Evolutionary conservation across 345 rosid species (phyloP).

Genomic region (Populus nigra): DNA sequence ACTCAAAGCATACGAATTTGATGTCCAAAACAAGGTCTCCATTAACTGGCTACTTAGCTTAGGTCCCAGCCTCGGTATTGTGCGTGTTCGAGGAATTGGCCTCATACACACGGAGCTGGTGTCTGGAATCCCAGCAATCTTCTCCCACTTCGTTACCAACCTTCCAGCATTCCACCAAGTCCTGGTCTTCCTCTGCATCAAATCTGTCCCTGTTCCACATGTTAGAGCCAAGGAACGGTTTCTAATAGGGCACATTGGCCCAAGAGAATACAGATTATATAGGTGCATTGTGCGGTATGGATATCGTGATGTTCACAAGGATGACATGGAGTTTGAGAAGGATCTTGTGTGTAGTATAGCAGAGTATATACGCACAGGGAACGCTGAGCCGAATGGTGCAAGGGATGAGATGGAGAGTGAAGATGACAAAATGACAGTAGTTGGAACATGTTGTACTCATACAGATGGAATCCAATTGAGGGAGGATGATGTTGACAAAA

Average conservation of each 20-base stretch:
- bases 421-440: constrained; percentile 70
- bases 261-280: constrained; percentile 70
- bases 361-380: constrained; percentile 68
- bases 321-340: constrained; percentile 82
- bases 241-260: constrained; percentile 76
- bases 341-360: constrained; percentile 89
- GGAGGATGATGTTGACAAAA: constrained; percentile 33
- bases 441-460: constrained; percentile 71
- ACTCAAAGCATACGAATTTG: constrained; percentile 74
- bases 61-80: constrained; percentile 80
- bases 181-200: constrained; percentile 84
- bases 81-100: constrained; percentile 87
- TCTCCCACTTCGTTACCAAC: constrained; percentile 96
- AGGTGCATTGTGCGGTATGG: constrained; percentile 94
- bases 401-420: constrained; percentile 34
- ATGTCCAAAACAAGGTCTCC: constrained; percentile 90
- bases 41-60: constrained; percentile 81
- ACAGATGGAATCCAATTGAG: constrained; percentile 54
- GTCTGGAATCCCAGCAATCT: constrained; percentile 89
- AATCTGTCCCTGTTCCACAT: constrained; percentile 94
- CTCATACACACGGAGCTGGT: constrained; percentile 89
- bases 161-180: constrained; percentile 97
- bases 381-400: constrained; percentile 9
- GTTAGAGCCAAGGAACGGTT: constrained; percentile 86
- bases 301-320: constrained; percentile 85